Conservation (phyloP, 371 early-diverging fungal species). For the Mucor mucedo region DNA sequence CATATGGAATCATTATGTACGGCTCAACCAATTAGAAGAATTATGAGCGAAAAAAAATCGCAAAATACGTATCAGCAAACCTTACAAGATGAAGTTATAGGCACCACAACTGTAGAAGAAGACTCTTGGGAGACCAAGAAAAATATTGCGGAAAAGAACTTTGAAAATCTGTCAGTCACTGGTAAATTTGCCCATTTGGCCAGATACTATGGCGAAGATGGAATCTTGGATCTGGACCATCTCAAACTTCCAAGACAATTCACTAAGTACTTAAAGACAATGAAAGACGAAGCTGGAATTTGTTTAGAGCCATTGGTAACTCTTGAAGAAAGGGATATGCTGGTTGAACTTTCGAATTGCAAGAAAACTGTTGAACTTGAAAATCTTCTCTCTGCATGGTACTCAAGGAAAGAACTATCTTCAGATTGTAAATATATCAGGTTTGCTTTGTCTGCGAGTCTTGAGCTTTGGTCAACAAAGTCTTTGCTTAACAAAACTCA, state of each 20-base stretch:
- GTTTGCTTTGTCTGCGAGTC: conserved; percentile 13
- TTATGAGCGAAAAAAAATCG: not conserved
- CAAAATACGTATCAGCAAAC: conserved; percentile 11
- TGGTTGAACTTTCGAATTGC: conserved; percentile 13
- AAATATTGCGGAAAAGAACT: not conserved
- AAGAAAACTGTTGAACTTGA: not conserved
- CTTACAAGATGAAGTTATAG: conserved; percentile 7
- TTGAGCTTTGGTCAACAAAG: conserved; percentile 11
- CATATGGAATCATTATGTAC: conserved; percentile 10
- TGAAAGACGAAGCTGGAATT: too few species aligned
- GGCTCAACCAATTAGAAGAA: not conserved
- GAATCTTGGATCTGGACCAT: too few species aligned
- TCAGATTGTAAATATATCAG: not conserved
- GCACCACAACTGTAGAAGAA: conserved; percentile 1
- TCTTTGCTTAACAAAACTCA: conserved; percentile 6
- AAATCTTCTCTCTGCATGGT: not conserved
- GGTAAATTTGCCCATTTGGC: too few species aligned
- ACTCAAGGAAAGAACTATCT: not conserved
- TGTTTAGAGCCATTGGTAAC: not conserved
- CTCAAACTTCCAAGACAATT: too few species aligned
- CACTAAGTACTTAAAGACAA: too few species aligned
- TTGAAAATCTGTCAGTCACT: not conserved
- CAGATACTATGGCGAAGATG: too few species aligned
- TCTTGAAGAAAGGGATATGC: conserved; percentile 17
- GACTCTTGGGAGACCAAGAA: conserved; percentile 1